phyloP scores from a whole-genome alignment of 1,139 yeast species.

The Taphrina communis region DNA sequence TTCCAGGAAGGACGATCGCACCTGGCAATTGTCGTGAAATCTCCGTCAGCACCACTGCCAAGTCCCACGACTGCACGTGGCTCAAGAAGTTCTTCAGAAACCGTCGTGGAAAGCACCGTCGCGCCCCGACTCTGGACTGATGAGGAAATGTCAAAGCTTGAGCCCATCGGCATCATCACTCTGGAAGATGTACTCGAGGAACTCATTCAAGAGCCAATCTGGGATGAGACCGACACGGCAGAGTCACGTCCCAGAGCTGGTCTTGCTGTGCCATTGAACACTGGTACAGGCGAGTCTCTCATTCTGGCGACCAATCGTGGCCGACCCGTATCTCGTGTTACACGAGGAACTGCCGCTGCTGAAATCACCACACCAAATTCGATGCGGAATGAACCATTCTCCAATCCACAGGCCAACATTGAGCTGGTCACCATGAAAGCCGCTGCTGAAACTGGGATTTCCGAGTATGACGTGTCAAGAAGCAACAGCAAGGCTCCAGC shows the following conservation, averaged over 20 bases:
- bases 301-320: slow-evolving; percentile 39
- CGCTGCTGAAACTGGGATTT: neutral
- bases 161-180: slow-evolving; percentile 41
- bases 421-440: slow-evolving; percentile 8
- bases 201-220: slow-evolving; percentile 38
- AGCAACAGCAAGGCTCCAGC: slow-evolving; percentile 27
- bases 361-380: slow-evolving; percentile 6
- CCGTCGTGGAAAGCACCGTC: slow-evolving; percentile 3
- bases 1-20: slow-evolving; percentile 40
- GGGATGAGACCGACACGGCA: slow-evolving; percentile 39
- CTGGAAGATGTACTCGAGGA: slow-evolving; percentile 42
- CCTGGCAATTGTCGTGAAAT: slow-evolving; percentile 41
- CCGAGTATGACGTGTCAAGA: slow-evolving; percentile 15
- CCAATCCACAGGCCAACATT: neutral
- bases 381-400: neutral
- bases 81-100: slow-evolving; percentile 19
- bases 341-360: neutral
- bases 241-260: slow-evolving; percentile 38
- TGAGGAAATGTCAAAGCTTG: slow-evolving; percentile 31
- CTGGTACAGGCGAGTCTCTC: slow-evolving; percentile 32
- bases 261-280: slow-evolving; percentile 31
- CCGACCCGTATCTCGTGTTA: slow-evolving; percentile 14
- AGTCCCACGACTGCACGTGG: slow-evolving; percentile 18
- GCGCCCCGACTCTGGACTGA: slow-evolving; percentile 26
- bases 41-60: slow-evolving; percentile 28